Base-by-base conservation (phyloP, 768 basidiomycete genomes). In the Boletus eberwhitei region DNA sequence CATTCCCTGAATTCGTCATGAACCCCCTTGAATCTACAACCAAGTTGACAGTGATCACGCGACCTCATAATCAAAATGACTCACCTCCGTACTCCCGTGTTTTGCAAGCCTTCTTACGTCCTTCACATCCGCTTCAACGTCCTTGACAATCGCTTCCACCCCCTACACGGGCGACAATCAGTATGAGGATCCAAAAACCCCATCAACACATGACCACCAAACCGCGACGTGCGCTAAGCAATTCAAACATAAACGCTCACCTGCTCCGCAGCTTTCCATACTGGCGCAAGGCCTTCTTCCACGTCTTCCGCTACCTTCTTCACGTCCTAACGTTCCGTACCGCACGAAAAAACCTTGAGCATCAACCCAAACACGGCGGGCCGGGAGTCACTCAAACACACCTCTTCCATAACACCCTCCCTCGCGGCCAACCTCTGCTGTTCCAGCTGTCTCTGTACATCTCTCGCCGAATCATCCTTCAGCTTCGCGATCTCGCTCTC, bases 401-500 rank as follows among this genome's bases (percentile, higher is more conserved):
- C 66, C 58, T 60, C 53, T 54, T 54, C 39, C 8, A 53, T 32
- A 7, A 38, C 14, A 0, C 2, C 34, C n/a, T 44, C 19, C 13
- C 34, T 49, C 14, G 44, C 57, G 1, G 55, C 66, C 39, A 14
- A 8, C n/a, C 49, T 52, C 17, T 67, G 66, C 13, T 59, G 52
- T 37, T 46, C 48, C 16, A 66, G 42, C 19, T 68, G 64, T 31
- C 57, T 59, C 40, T 62, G 32, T 8, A 68, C 64, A 34, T 68
- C 66, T 5, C 11, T 57, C 24, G 35, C 59, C 2, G 66, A 68
- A 39, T 68, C 62, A 7, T 51, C 50, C 46, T 57, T 53, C 14
- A 68, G 56, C 34, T 68, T 51, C 31, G 36, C 47, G 8, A 69
- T 61, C 31, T 68, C 44, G 5, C 60, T 56, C 1, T 64, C 62